phyloP scores from a whole-genome alignment of 441 rosid species.

The Macaranga tanarius region DNA sequence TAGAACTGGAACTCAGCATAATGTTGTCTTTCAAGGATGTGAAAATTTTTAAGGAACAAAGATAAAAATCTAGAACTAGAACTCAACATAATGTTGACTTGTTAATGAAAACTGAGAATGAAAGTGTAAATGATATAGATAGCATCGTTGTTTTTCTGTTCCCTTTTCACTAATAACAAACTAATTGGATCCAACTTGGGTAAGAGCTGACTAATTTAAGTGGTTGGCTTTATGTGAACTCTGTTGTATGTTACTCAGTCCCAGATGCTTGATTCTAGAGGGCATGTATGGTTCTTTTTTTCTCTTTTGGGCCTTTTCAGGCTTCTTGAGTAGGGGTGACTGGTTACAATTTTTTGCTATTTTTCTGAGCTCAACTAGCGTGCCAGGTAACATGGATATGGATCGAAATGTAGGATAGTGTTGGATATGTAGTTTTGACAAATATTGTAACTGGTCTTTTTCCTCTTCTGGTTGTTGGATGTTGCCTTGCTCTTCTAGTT shows the following conservation, averaged over 20 bases:
- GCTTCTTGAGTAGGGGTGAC: background rate
- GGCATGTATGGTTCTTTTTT: background rate
- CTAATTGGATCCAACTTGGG: background rate
- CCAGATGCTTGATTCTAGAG: background rate
- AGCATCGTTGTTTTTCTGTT: too few species aligned
- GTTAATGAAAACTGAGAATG: too few species aligned
- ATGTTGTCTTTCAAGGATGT: background rate
- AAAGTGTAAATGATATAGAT: background rate
- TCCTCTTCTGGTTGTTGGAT: background rate
- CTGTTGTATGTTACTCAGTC: too few species aligned
- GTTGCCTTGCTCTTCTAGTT: background rate
- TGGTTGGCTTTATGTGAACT: background rate
- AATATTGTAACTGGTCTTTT: background rate
- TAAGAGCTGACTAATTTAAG: background rate
- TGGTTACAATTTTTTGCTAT: background rate
- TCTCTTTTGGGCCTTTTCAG: background rate
- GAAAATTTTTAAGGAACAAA: background rate
- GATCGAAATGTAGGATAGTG: background rate
- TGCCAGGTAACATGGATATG: too few species aligned
- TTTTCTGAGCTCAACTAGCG: background rate
- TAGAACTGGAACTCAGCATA: background rate
- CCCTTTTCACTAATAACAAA: background rate
- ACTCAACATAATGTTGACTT: background rate
- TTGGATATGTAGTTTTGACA: background rate
- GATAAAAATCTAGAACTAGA: background rate